These are phyloP conservation scores for Ampelomyces quisqualis DNA, from an alignment of 2,329 filamentous ascomycete genomes.

Conservation along the genomic window DNA sequence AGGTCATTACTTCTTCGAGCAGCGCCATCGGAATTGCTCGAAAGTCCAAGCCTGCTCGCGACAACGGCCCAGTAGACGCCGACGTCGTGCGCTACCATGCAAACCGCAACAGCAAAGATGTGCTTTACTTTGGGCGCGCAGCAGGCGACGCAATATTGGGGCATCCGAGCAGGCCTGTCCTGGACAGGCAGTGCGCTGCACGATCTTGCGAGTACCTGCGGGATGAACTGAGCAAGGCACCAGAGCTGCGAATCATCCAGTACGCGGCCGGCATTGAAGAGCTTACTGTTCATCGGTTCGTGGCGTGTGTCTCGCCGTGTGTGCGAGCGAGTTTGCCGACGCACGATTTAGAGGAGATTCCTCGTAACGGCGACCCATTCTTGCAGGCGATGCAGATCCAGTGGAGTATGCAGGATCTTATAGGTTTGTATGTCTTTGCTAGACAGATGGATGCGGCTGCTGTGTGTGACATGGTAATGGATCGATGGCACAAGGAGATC, in stretches of 20 bases:
- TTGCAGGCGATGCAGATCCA: neutral
- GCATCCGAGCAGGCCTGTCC: conserved; percentile 1
- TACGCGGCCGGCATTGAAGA: conserved; percentile 3
- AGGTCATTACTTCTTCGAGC: neutral
- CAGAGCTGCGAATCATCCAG: neutral
- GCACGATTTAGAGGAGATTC: conserved; percentile 2
- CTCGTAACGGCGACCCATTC: neutral
- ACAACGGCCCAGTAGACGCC: neutral
- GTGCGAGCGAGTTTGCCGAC: neutral
- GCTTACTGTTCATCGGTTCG: conserved; percentile 1
- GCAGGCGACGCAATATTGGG: conserved; percentile 1
- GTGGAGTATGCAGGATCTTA: conserved; percentile 2
- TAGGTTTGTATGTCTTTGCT: conserved; percentile 4
- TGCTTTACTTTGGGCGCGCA: conserved; percentile 1
- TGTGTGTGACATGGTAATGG: conserved; percentile 8
- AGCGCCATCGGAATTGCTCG: neutral
- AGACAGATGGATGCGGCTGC: neutral
- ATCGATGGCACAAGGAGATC: conserved; percentile 3
- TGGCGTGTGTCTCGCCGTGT: conserved; percentile 5
- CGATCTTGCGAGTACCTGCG: neutral
- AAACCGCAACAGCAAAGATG: conserved; percentile 1
- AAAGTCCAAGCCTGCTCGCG: neutral
- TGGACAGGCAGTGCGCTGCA: neutral
- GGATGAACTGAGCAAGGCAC: neutral
- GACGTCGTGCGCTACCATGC: conserved; percentile 1